Evolutionary conservation across 2,329 filamentous ascomycete genomes (phyloP).

Genomic region (Akanthomyces uredinophilus): DNA sequence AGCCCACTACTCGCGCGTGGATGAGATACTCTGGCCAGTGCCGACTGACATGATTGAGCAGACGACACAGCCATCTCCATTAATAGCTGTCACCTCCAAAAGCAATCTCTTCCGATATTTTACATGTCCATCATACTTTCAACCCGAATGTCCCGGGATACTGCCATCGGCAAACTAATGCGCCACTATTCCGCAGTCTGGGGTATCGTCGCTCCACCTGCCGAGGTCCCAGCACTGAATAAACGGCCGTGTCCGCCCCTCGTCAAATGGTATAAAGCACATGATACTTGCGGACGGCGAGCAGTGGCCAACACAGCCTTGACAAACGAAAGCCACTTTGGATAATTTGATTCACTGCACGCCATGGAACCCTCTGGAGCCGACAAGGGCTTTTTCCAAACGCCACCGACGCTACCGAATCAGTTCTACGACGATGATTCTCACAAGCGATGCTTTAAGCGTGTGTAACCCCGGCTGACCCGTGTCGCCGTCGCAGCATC

Average conservation of each 20-base stretch:
- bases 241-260: neutral
- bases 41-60: too few species aligned
- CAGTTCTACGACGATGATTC: conserved; percentile 52
- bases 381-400: conserved; percentile 52
- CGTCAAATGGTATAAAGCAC: neutral
- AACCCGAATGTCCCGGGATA: too few species aligned
- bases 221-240: neutral
- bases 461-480: conserved; percentile 30
- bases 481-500: neutral
- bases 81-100: neutral
- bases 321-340: neutral
- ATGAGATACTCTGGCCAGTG: too few species aligned
- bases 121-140: neutral
- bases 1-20: too few species aligned
- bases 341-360: neutral
- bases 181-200: conserved; percentile 5
- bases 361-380: conserved; percentile 41
- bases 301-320: neutral
- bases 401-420: conserved; percentile 46
- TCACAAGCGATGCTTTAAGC: conserved; percentile 45
- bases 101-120: neutral
- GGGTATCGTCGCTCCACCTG: neutral
- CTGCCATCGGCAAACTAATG: neutral
- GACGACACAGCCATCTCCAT: neutral
- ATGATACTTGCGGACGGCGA: neutral